Evolutionary conservation across 768 basidiomycete genomes (phyloP).

Genomic region (Dioszegia aurantiaca): DNA sequence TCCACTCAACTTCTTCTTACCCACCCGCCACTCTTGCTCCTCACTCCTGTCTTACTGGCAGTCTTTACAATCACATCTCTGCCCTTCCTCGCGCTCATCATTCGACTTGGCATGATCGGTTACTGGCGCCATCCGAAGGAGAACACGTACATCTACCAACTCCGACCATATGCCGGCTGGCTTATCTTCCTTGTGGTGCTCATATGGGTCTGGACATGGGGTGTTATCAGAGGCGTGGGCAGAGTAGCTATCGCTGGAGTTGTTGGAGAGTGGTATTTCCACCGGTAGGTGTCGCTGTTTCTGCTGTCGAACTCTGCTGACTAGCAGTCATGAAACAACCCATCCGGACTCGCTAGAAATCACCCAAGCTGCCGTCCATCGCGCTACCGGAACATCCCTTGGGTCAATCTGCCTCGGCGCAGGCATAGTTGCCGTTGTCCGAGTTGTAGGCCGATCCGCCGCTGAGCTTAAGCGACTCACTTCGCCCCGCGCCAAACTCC

Average conservation of each 20-base stretch:
- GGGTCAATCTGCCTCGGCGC: constrained; percentile 76
- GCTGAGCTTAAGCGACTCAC: constrained; percentile 40
- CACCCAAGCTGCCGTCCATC: constrained; percentile 71
- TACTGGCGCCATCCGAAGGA: constrained; percentile 53
- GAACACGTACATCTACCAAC: constrained; percentile 58
- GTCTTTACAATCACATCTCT: constrained; percentile 45
- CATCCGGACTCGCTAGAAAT: constrained; percentile 55
- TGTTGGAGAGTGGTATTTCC: constrained; percentile 89
- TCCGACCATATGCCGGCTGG: constrained; percentile 69
- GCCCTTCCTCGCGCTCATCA: constrained; percentile 49
- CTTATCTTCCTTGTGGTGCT: constrained; percentile 61
- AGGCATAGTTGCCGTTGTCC: constrained; percentile 70
- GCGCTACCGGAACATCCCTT: constrained; percentile 75
- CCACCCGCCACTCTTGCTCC: constrained; percentile 49
- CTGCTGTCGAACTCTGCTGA: constrained; percentile 8
- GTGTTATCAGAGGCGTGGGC: constrained; percentile 72
- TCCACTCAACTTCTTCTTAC: constrained; percentile 48
- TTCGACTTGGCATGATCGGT: constrained; percentile 50
- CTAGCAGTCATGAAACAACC: constrained; percentile 28
- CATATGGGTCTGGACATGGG: constrained; percentile 73
- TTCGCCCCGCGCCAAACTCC: constrained; percentile 39
- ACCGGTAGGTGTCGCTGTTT: constrained; percentile 56
- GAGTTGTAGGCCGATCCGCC: constrained; percentile 56
- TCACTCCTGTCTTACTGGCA: constrained; percentile 48
- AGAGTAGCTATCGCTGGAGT: constrained; percentile 75